Conservation (phyloP, 805 yeast species). For the Candida peoriensis region DNA sequence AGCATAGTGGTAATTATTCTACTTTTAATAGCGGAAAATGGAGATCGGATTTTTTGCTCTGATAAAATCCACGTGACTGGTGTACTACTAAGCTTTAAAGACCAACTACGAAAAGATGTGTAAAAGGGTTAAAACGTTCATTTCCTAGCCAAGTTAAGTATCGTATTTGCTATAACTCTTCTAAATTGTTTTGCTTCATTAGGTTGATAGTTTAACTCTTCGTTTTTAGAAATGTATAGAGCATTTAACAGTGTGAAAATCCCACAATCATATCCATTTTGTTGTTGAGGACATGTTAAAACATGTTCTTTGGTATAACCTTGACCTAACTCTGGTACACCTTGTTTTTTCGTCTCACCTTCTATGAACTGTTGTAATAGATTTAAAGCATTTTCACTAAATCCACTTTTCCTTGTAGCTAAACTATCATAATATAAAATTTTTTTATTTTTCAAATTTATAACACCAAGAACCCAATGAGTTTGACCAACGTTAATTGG, state of each 20-base stretch:
- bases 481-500: constrained; percentile 82
- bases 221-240: constrained; percentile 48
- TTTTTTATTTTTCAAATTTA: constrained; percentile 54
- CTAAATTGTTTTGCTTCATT: constrained; percentile 67
- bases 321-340: constrained; percentile 26
- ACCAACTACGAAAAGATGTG: too few species aligned
- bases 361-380: constrained; percentile 56
- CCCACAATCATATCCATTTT: constrained; percentile 92
- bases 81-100: too few species aligned
- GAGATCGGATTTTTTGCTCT: too few species aligned
- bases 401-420: constrained; percentile 33
- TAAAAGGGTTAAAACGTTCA: too few species aligned
- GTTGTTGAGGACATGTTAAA: constrained; percentile 71
- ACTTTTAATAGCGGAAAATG: too few species aligned
- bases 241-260: constrained; percentile 84
- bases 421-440: constrained; percentile 80
- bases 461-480: constrained; percentile 89
- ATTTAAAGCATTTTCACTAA: constrained; percentile 35
- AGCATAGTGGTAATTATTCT: too few species aligned
- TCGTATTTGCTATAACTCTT: constrained; percentile 31
- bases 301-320: constrained; percentile 28
- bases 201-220: constrained; percentile 51
- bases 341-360: constrained; percentile 56
- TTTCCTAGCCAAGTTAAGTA: constrained; percentile 12
- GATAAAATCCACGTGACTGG: too few species aligned